Conservation (phyloP, 148 eudicot species). For the Camellia sinensis region DNA sequence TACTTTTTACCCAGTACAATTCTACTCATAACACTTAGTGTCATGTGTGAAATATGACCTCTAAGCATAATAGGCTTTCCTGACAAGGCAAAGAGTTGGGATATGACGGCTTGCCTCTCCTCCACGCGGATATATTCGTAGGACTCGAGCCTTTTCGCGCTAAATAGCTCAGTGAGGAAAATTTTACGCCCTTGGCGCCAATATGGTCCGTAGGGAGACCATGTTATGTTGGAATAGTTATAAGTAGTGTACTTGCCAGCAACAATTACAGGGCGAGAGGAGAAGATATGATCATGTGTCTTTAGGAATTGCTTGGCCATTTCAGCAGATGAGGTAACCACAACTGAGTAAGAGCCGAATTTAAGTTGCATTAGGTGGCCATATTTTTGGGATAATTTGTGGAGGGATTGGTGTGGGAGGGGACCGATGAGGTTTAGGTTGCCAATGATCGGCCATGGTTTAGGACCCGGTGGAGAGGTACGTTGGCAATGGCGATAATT, state of each 20-base stretch:
- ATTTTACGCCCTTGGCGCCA: constrained; percentile 35
- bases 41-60: constrained; percentile 3
- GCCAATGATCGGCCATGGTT: constrained; percentile 34
- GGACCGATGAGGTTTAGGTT: constrained; percentile 28
- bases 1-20: constrained; percentile 11
- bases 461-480: constrained; percentile 28
- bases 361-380: constrained; percentile 31
- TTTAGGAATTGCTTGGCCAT: constrained; percentile 30
- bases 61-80: background rate
- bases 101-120: constrained; percentile 19
- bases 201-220: constrained; percentile 36
- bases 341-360: constrained; percentile 25
- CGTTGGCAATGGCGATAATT: background rate
- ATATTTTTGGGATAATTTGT: constrained; percentile 24
- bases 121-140: constrained; percentile 26
- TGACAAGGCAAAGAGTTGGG: constrained; percentile 12
- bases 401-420: constrained; percentile 28
- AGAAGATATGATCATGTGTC: constrained; percentile 26
- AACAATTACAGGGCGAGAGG: constrained; percentile 30
- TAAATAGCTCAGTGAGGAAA: constrained; percentile 23
- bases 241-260: constrained; percentile 33
- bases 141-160: constrained; percentile 21
- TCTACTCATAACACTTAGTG: constrained; percentile 6
- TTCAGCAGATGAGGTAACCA: constrained; percentile 28
- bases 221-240: constrained; percentile 21